Conservation (phyloP, 805 yeast genomes). For the Pichia eremophila region DNA sequence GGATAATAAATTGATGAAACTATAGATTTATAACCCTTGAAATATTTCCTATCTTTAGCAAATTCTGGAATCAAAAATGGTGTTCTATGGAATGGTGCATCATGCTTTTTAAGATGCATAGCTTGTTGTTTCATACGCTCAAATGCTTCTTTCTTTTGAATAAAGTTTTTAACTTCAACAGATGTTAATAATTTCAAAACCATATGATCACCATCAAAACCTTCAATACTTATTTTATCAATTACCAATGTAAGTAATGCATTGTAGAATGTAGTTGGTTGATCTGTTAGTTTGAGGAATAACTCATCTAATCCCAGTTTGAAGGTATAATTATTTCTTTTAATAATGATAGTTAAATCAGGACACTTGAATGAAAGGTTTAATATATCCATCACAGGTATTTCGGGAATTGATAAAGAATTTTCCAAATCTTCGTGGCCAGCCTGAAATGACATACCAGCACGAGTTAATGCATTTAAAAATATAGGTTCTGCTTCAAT, state of each 20-base stretch:
- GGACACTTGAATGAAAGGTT: constrained; percentile 51
- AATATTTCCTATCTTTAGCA: constrained; percentile 37
- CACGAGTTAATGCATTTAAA: constrained; percentile 32
- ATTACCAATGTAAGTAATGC: constrained; percentile 41
- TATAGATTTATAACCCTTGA: constrained; percentile 41
- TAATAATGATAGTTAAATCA: constrained; percentile 34
- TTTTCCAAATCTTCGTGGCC: constrained; percentile 74
- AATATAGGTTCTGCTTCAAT: constrained; percentile 43
- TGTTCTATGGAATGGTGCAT: constrained; percentile 74
- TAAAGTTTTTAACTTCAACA: constrained; percentile 48
- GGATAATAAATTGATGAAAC: constrained; percentile 58
- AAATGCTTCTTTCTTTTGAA: constrained; percentile 39
- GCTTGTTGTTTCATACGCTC: constrained; percentile 48
- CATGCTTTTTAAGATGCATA: constrained; percentile 57
- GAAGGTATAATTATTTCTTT: constrained; percentile 22
- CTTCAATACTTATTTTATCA: constrained; percentile 33
- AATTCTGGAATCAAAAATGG: constrained; percentile 58
- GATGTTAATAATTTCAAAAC: constrained; percentile 47
- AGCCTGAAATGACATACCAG: constrained; percentile 42
- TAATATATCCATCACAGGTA: constrained; percentile 59
- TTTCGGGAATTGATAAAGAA: constrained; percentile 47
- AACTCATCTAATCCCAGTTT: constrained; percentile 20
- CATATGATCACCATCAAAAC: constrained; percentile 10
- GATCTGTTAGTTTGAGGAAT: constrained; percentile 48
- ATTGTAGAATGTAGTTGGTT: constrained; percentile 59